A percentile compares a stretch with the other conserved stretches of the same genome.
Conservation (phyloP, 768 basidiomycete species). For the Pleurotus cornucopiae region DNA sequence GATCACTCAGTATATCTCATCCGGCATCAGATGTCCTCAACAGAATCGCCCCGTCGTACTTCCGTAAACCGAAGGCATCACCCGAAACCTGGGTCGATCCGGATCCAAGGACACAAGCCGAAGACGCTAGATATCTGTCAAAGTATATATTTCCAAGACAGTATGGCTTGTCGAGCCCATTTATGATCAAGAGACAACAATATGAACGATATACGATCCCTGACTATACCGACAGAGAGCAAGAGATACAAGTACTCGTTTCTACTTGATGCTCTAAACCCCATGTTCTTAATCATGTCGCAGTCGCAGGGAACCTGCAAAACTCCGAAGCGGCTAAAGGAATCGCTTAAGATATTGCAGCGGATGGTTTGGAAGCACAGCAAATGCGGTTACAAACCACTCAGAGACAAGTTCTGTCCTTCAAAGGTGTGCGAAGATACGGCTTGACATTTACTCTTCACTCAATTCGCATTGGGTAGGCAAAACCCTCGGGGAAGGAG, state of each 20-base stretch:
- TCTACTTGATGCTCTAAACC: background rate
- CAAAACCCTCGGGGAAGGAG: constrained; percentile 31
- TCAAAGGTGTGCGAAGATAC: constrained; percentile 52
- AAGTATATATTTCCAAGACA: constrained; percentile 88
- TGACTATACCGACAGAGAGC: constrained; percentile 59
- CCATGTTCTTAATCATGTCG: background rate
- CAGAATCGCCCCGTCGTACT: constrained; percentile 42
- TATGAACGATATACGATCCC: constrained; percentile 27
- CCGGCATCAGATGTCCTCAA: constrained; percentile 59
- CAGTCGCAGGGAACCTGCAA: constrained; percentile 45
- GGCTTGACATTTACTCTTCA: no score
- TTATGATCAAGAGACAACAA: constrained; percentile 24
- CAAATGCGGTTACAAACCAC: constrained; percentile 65
- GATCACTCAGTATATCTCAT: background rate
- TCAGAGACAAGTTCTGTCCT: constrained; percentile 66
- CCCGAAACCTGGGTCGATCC: constrained; percentile 33
- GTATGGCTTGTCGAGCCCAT: constrained; percentile 62
- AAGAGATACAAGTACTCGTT: constrained; percentile 59
- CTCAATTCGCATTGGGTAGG: constrained; percentile 21
- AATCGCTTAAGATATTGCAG: constrained; percentile 48
- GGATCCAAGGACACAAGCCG: constrained; percentile 41
- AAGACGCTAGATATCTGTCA: constrained; percentile 56
- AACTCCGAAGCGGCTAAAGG: constrained; percentile 72
- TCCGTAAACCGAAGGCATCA: constrained; percentile 21
- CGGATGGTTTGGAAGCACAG: constrained; percentile 63